Evolutionary conservation across 1,284 basidiomycete species (phyloP).

Genomic region (Porodaedalea pini): DNA sequence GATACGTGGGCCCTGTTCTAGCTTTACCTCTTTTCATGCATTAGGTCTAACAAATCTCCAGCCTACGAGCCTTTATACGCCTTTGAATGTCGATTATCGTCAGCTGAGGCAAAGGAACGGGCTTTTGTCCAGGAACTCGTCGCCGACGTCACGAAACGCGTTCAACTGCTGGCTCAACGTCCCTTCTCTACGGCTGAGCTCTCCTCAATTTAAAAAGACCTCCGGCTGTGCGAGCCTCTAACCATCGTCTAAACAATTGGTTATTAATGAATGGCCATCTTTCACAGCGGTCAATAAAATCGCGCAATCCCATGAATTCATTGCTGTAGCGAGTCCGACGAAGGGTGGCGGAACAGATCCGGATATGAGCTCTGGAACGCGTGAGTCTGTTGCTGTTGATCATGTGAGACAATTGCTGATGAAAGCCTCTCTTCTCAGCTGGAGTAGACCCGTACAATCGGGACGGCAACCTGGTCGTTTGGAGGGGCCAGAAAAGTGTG

Average conservation of each 20-base stretch:
- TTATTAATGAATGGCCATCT: neutral
- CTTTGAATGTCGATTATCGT: neutral
- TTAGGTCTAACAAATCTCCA: neutral
- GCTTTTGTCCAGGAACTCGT: neutral
- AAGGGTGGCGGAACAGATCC: conserved; percentile 14
- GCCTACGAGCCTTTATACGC: neutral
- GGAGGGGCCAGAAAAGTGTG: conserved; percentile 14
- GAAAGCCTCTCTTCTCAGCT: neutral
- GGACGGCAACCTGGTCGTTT: conserved; percentile 17
- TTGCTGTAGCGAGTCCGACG: conserved; percentile 17
- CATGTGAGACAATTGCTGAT: neutral
- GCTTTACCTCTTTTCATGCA: neutral
- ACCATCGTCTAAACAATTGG: neutral
- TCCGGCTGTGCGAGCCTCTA: conserved; percentile 5
- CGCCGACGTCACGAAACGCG: neutral
- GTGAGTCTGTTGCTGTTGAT: neutral
- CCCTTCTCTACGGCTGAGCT: neutral
- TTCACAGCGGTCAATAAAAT: conserved; percentile 13
- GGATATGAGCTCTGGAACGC: neutral
- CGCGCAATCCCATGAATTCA: conserved; percentile 10
- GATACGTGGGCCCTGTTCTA: neutral
- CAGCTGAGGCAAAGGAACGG: neutral
- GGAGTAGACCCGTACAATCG: conserved; percentile 16
- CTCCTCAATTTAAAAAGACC: conserved; percentile 3
- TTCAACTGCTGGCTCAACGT: conserved; percentile 1